phyloP scores from a whole-genome alignment of 2,329 filamentous ascomycete species.

The Chalara sp. region DNA sequence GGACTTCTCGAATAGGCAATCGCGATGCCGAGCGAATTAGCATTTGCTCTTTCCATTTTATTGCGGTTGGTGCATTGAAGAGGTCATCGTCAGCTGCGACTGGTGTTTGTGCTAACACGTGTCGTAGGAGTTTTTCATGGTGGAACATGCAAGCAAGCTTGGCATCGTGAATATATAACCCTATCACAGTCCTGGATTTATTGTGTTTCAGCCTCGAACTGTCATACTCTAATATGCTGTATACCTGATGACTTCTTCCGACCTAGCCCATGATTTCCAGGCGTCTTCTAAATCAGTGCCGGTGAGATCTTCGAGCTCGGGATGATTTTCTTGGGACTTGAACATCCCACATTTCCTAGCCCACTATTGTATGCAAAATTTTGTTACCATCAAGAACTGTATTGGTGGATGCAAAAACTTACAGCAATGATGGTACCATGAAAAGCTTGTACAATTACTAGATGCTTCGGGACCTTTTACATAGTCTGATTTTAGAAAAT shows the following conservation, averaged over 20 bases:
- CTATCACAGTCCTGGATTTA: slow-evolving; percentile 27
- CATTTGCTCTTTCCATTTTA: slow-evolving; percentile 3
- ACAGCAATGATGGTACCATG: slow-evolving; percentile 12
- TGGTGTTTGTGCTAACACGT: background rate
- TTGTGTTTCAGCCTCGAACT: background rate
- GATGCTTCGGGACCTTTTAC: slow-evolving; percentile 2
- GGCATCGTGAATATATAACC: slow-evolving; percentile 45
- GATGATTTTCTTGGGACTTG: background rate
- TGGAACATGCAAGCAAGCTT: slow-evolving; percentile 19
- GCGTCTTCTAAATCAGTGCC: slow-evolving; percentile 2
- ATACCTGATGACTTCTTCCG: slow-evolving; percentile 10
- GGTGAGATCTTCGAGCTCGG: background rate
- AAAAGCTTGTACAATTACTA: slow-evolving; percentile 8
- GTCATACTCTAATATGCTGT: background rate
- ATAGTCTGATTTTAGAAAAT: background rate
- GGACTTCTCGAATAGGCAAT: background rate
- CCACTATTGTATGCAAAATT: slow-evolving; percentile 17
- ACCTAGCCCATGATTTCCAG: slow-evolving; percentile 11
- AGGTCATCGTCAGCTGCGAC: slow-evolving; percentile 7
- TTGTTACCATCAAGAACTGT: background rate
- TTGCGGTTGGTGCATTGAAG: slow-evolving; percentile 7
- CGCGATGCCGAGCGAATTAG: background rate
- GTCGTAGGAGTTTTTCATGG: slow-evolving; percentile 8
- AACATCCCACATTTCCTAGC: slow-evolving; percentile 7
- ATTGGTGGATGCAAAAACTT: background rate